Conservation (phyloP, 495 filamentous ascomycete genomes). For the Lasiosphaeria miniovina region DNA sequence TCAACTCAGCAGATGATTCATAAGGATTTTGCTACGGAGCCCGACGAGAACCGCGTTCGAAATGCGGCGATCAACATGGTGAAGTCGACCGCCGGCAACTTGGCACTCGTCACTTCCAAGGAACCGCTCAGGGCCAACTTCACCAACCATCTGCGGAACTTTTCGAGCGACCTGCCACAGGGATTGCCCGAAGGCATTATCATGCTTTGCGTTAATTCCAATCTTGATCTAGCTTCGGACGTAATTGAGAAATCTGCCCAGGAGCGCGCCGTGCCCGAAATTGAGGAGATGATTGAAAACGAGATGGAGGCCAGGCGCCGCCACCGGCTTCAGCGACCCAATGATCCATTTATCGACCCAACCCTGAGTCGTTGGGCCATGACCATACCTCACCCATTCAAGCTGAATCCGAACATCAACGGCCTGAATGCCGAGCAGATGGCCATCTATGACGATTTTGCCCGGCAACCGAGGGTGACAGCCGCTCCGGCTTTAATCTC, state of each 20-base stretch:
- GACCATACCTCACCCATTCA: constrained; percentile 87
- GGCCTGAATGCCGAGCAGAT: constrained; percentile 90
- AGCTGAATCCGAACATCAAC: constrained; percentile 56
- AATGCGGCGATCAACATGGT: constrained; percentile 88
- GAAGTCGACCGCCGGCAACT: constrained; percentile 82
- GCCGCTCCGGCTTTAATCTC: constrained; percentile 30
- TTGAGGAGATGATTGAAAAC: constrained; percentile 81
- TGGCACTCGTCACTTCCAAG: constrained; percentile 96
- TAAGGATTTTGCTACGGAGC: constrained; percentile 94
- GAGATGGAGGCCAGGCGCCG: constrained; percentile 71
- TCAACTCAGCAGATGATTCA: constrained; percentile 88
- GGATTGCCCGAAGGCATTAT: constrained; percentile 85
- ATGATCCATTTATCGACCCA: constrained; percentile 78
- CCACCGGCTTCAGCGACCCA: constrained; percentile 66
- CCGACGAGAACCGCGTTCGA: constrained; percentile 79
- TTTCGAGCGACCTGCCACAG: constrained; percentile 65
- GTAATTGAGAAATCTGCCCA: constrained; percentile 94
- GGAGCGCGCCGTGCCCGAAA: constrained; percentile 86
- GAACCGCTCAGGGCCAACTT: constrained; percentile 95
- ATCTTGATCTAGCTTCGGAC: constrained; percentile 85
- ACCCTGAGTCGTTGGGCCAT: constrained; percentile 79
- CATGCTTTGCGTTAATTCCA: constrained; percentile 97
- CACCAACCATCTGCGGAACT: constrained; percentile 84
- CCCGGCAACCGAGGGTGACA: constrained; percentile 67
- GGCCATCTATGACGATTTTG: constrained; percentile 94